Conservation (phyloP, 768 basidiomycete species). For the Cytidiella melzeri region DNA sequence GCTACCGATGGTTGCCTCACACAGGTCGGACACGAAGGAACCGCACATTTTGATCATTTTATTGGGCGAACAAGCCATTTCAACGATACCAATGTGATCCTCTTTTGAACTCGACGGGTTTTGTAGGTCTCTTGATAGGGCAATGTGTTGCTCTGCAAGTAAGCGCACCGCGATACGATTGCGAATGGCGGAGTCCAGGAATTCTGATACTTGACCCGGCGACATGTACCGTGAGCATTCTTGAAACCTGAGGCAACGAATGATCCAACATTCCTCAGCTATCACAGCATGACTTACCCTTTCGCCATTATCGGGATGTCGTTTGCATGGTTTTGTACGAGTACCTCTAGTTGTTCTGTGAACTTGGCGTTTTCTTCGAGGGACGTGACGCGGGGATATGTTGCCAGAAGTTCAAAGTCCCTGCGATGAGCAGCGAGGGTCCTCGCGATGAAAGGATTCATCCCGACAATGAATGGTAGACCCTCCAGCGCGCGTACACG, state of each 20-base stretch:
- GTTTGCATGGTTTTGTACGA: slow-evolving; percentile 76
- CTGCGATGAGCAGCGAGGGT: slow-evolving; percentile 62
- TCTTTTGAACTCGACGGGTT: slow-evolving; percentile 28
- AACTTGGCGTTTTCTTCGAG: slow-evolving; percentile 68
- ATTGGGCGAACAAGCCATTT: slow-evolving; percentile 64
- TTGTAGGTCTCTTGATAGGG: slow-evolving; percentile 64
- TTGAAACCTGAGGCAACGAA: slow-evolving; percentile 55
- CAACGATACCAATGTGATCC: slow-evolving; percentile 64
- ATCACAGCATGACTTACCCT: slow-evolving; percentile 42
- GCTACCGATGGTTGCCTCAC: slow-evolving; percentile 76
- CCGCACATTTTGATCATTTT: slow-evolving; percentile 75
- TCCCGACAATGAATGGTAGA: slow-evolving; percentile 84
- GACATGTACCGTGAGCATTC: slow-evolving; percentile 84
- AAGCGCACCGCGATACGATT: slow-evolving; percentile 84
- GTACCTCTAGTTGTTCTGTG: slow-evolving; percentile 54
- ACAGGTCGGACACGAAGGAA: slow-evolving; percentile 78
- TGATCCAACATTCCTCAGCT: neutral
- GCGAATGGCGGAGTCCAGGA: slow-evolving; percentile 79
- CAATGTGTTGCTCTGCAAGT: slow-evolving; percentile 89
- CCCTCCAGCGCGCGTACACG: slow-evolving; percentile 69
- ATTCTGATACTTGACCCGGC: slow-evolving; percentile 68
- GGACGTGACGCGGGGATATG: slow-evolving; percentile 55
- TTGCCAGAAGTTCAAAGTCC: slow-evolving; percentile 66
- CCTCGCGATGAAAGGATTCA: slow-evolving; percentile 79
- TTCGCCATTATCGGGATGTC: slow-evolving; percentile 91